A percentile compares a stretch with the other conserved stretches of the same genome.
phyloP scores from a whole-genome alignment of 345 rosid species.

The Gossypium stocksii region DNA sequence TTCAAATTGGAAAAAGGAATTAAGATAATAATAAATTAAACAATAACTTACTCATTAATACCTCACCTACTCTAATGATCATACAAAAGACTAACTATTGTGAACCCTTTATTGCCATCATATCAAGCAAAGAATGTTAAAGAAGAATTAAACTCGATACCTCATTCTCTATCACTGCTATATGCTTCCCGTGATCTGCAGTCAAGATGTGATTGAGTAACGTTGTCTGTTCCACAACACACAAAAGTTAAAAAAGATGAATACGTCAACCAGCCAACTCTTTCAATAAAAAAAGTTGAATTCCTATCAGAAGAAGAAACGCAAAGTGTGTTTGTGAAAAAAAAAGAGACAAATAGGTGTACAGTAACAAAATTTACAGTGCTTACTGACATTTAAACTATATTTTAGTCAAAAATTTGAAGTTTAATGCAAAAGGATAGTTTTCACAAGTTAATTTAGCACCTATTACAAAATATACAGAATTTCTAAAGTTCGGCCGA shows the following conservation, averaged over 20 bases:
- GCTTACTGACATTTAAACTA: background rate
- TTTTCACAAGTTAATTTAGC: background rate
- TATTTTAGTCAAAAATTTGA: slow-evolving; percentile 1
- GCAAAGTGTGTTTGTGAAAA: background rate
- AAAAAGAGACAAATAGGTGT: background rate
- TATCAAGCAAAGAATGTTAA: background rate
- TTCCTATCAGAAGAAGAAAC: background rate
- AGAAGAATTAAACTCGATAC: slow-evolving; percentile 24
- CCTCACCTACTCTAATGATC: background rate
- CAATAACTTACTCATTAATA: background rate
- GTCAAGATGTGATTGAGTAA: slow-evolving; percentile 87
- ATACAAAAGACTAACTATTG: background rate
- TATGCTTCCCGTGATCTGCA: slow-evolving; percentile 93
- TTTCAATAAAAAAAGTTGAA: background rate
- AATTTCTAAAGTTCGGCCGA: background rate
- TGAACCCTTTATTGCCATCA: background rate
- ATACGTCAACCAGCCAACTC: background rate
- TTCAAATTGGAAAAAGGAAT: background rate
- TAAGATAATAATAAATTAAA: background rate
- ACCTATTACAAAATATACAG: background rate
- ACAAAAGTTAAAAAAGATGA: background rate
- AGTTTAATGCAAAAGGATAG: background rate
- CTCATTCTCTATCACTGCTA: slow-evolving; percentile 97
- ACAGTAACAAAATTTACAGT: background rate
- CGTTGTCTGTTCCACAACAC: slow-evolving; percentile 61